Base-by-base conservation (phyloP, 805 yeast genomes). In the Ogataea thermomethanolica region DNA sequence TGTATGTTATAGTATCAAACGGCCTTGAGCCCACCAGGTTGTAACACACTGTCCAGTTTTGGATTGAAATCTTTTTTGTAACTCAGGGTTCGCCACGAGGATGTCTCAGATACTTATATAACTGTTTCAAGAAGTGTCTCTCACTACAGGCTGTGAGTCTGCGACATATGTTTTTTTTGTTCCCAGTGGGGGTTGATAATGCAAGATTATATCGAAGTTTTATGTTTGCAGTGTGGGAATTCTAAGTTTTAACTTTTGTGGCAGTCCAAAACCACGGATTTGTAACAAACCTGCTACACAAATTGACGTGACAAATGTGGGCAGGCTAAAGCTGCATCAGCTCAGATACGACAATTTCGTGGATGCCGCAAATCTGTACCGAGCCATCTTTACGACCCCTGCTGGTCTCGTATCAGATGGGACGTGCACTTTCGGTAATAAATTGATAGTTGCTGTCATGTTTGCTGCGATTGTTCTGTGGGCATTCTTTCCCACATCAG, bases 41-140 rank as follows among this genome's bases (percentile, higher is more conserved):
- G 43, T 34, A 34, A 32, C 39, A 39, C 38, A 35, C 20, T 30
- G 29, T 27, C 33, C 26, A 33, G 29, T 15, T 25, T 24, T 35
- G 25, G 31, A 37, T 35, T 28, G 17, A 32, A 20, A 12, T 35
- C 28, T 30, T 29, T 34, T 11, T 27, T 34, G 43, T 39, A 29
- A 34, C 43, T 29, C 15, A 27, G 30, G 29, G 24, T 22, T 23
- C 35, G 15, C 35, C 37, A 33, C 27, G 22, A 29, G 43, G 43
- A 39, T 39, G 43, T 39, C 38, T 39, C 43, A 39, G 35, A 34
- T 39, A 39, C 43, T 39, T 39, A 39, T 39, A 39, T 29, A 14
- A 12, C 29, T 39, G 43, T 39, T 39, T 39, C 43, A 39, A 39
- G 30, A 39, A 31, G 10, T 28, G 43, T 25, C 23, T 33, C 38